These are phyloP conservation scores for Salmacisia buchloeana DNA, from an alignment of 1,284 basidiomycete species.

Conservation along the genomic window DNA sequence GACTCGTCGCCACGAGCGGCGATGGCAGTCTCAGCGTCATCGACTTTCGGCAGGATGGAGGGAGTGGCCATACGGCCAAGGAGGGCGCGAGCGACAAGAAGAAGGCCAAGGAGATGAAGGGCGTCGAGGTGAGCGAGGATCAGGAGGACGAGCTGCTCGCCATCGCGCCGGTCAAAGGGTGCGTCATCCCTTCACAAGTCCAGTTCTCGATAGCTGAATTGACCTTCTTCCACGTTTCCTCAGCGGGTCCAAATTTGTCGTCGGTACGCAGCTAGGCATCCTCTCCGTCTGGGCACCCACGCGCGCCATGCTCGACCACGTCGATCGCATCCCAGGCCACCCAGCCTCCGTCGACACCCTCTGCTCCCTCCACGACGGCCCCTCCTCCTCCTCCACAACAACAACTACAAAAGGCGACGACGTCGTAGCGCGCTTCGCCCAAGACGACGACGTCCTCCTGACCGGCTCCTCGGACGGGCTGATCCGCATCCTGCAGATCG, in stretches of 20 bases:
- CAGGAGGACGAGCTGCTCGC: conserved; percentile 92
- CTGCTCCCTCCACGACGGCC: conserved; percentile 59
- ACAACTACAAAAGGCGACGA: too few relatives aligned
- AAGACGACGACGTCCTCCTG: conserved; percentile 63
- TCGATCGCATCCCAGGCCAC: conserved; percentile 84
- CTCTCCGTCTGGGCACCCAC: conserved; percentile 80
- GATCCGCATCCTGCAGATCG: conserved; percentile 76
- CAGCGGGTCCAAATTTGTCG: conserved; percentile 72
- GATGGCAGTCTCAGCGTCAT: conserved; percentile 86
- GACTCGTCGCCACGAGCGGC: conserved; percentile 57
- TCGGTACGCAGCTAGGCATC: conserved; percentile 87
- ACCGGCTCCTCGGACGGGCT: conserved; percentile 91
- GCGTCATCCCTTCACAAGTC: conserved; percentile 29
- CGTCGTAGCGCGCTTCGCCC: background rate
- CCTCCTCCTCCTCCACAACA: conserved; percentile 58
- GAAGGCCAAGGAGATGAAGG: conserved; percentile 51
- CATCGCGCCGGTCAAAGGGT: conserved; percentile 75
- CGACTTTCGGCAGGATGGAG: conserved; percentile 54
- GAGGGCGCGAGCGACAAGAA: background rate
- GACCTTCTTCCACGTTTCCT: background rate
- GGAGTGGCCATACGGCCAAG: background rate
- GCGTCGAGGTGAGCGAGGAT: conserved; percentile 75
- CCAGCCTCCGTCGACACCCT: conserved; percentile 62
- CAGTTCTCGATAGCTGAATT: background rate
- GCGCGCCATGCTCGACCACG: conserved; percentile 83